Evolutionary conservation across 768 basidiomycete genomes (phyloP).

Genomic region (Obba rivulosa): DNA sequence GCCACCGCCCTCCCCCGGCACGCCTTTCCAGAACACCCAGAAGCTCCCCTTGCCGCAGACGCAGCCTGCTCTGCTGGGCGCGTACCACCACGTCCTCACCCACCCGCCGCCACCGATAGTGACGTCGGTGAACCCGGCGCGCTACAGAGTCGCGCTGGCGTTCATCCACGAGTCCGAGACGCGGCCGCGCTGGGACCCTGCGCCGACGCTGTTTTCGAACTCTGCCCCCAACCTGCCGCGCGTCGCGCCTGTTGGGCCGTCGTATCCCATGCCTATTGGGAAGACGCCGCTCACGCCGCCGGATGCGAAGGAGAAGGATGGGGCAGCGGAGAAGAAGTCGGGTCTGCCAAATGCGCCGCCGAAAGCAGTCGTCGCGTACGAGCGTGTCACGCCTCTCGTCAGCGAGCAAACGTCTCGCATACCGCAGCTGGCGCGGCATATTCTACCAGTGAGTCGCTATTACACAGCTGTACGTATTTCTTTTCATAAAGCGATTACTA

Average conservation of each 20-base stretch:
- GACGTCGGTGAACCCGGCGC: constrained; percentile 48
- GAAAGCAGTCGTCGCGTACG: constrained; percentile 36
- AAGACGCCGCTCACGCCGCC: constrained; percentile 15
- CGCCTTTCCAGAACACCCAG: constrained; percentile 10
- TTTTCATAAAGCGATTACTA: not conserved
- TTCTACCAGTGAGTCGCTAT: constrained; percentile 54
- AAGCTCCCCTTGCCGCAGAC: constrained; percentile 47
- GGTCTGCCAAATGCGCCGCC: constrained; percentile 34
- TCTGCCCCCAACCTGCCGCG: constrained; percentile 58
- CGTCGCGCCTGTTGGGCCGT: constrained; percentile 56
- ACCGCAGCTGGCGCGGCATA: constrained; percentile 59
- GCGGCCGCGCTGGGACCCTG: constrained; percentile 59
- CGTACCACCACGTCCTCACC: constrained; percentile 75
- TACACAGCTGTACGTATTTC: not conserved
- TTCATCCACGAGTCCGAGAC: constrained; percentile 54
- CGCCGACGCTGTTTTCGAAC: constrained; percentile 54
- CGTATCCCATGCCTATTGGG: constrained; percentile 52
- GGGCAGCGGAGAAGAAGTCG: constrained; percentile 50
- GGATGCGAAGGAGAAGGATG: constrained; percentile 41
- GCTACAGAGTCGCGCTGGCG: constrained; percentile 74
- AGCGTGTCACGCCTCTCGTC: constrained; percentile 57
- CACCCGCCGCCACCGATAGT: constrained; percentile 52
- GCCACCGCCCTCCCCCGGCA: constrained; percentile 7
- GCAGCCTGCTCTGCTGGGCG: constrained; percentile 59
- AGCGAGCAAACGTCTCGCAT: constrained; percentile 61